A percentile compares a stretch with the other conserved stretches of the same genome.
phyloP scores from a whole-genome alignment of 2,329 filamentous ascomycete genomes.

The Cladosporium austrohemisphaericum region DNA sequence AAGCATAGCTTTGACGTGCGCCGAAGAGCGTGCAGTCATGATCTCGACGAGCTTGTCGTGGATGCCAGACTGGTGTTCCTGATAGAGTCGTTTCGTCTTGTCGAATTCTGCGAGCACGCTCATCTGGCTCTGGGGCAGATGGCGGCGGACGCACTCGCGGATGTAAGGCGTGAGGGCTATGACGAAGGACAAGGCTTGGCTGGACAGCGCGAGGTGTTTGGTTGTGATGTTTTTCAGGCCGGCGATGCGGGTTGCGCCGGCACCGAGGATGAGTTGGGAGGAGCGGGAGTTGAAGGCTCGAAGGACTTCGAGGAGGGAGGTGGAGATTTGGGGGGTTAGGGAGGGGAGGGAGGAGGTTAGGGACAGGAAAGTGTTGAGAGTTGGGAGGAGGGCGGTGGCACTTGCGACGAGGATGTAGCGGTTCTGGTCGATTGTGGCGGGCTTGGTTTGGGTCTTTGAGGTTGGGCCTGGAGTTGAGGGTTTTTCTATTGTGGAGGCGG shows the following conservation, averaged over 20 bases:
- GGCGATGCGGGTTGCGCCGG: constrained; percentile 82
- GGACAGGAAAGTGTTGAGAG: constrained; percentile 77
- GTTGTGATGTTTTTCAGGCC: constrained; percentile 95
- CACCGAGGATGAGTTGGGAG: constrained; percentile 93
- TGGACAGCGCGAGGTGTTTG: constrained; percentile 87
- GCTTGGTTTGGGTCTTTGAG: constrained; percentile 24
- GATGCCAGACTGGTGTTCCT: constrained; percentile 86
- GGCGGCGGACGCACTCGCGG: constrained; percentile 83
- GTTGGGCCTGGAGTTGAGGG: constrained; percentile 9
- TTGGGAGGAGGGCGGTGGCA: constrained; percentile 73
- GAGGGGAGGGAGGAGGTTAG: constrained; percentile 82
- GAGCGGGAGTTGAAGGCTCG: constrained; percentile 94
- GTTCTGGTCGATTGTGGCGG: constrained; percentile 76
- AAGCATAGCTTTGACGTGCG: constrained; percentile 72
- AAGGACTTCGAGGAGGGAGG: constrained; percentile 76
- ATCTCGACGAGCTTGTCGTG: constrained; percentile 93
- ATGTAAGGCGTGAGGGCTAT: constrained; percentile 84
- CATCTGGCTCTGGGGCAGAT: constrained; percentile 46
- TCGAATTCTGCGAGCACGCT: constrained; percentile 72
- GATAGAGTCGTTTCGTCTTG: constrained; percentile 74
- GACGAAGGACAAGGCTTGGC: constrained; percentile 83
- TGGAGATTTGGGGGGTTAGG: constrained; percentile 79
- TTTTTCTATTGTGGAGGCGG: constrained; percentile 1
- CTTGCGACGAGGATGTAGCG: constrained; percentile 82
- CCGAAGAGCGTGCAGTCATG: constrained; percentile 71